Evolutionary conservation across 2,329 filamentous ascomycete genomes (phyloP), one percentile per base, ranked within the genome.

Genomic region (Herpotrichia juniperi): DNA sequence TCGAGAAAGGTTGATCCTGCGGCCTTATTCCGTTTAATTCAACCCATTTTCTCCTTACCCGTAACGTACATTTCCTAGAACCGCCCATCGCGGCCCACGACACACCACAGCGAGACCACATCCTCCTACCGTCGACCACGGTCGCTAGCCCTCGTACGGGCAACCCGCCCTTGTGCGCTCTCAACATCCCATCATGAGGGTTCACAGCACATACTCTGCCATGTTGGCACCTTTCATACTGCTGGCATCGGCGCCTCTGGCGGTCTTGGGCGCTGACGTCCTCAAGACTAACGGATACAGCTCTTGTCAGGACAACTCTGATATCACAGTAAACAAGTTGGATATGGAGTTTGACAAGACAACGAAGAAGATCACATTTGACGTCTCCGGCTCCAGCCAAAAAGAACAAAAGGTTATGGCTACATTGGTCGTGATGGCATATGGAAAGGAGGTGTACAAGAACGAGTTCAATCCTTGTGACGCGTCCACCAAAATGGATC

Each of bases 381-480:
- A 97, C 70, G 84, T 97, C 19, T 85, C 87, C 28, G 94, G 93
- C 55, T 86, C 83, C 53, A 97, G 90, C 71, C 75, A 76, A 48
- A 84, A 83, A 69, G 74, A 82, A 61, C 91, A 94, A 72, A 93
- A 96, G 61, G 91, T 97, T 54, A 89, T 83, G 49, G 93, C 91
- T 12, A 78, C 78, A 14, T 79, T 97, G 53, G 82, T 84, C 19
- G 89, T 97, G 32, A 88, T 82, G 22, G 93, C 93, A 8, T 97
- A 97, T 68, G 94, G 94, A 53, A 85, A 84, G 52, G 75, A 88
- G 55, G 84, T 97, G 21, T 97, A 96, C 76, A 80, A 82, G 32
- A 90, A 90, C 53, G 78, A 77, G 3, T 96, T 97, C 75, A 86
- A 97, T 67, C 94, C 94, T 30, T 99, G 94, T 74, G 83, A 87